Percentiles rank a stretch among this genome's conserved stretches.
Conservation (phyloP, 257 asterid species). For the Solanum virginianum region DNA sequence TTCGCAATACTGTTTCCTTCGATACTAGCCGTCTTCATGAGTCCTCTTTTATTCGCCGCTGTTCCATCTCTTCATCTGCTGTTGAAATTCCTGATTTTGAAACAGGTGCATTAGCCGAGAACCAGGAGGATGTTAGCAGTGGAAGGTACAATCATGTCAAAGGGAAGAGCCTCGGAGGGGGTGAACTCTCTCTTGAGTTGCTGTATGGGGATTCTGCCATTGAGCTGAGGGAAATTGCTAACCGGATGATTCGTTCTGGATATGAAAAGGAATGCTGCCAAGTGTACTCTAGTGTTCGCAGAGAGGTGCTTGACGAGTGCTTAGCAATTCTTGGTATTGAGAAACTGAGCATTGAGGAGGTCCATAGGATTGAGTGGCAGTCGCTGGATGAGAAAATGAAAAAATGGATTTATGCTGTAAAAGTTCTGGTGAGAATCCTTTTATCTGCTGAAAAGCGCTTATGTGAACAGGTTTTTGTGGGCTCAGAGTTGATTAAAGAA, state of each 20-base stretch:
- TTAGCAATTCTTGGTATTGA: conserved; percentile 71
- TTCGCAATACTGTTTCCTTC: conserved; percentile 44
- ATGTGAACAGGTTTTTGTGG: conserved; percentile 66
- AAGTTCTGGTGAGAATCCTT: conserved; percentile 58
- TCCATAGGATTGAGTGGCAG: conserved; percentile 80
- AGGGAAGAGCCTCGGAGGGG: conserved; percentile 61
- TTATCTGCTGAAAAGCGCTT: conserved; percentile 58
- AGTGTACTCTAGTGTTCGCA: conserved; percentile 69
- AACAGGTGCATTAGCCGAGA: conserved; percentile 26
- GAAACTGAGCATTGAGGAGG: conserved; percentile 92
- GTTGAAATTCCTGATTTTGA: conserved; percentile 56
- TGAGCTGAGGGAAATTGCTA: conserved; percentile 73
- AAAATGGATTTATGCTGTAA: conserved; percentile 84
- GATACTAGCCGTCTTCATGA: conserved; percentile 55
- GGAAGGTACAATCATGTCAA: conserved; percentile 45
- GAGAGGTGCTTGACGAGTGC: conserved; percentile 85
- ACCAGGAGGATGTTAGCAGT: conserved; percentile 42
- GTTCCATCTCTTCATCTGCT: conserved; percentile 45
- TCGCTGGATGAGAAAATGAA: conserved; percentile 80
- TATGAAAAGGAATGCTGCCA: conserved; percentile 94
- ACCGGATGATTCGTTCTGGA: conserved; percentile 78
- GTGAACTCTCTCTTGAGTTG: conserved; percentile 58
- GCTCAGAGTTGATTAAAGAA: conserved; percentile 66
- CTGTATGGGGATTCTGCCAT: conserved; percentile 51
- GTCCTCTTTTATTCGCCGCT: conserved; percentile 23